Evolutionary conservation across 176 grass and related monocot species (phyloP), one percentile per base, ranked within the genome.

Genomic region (Avena eriantha): DNA sequence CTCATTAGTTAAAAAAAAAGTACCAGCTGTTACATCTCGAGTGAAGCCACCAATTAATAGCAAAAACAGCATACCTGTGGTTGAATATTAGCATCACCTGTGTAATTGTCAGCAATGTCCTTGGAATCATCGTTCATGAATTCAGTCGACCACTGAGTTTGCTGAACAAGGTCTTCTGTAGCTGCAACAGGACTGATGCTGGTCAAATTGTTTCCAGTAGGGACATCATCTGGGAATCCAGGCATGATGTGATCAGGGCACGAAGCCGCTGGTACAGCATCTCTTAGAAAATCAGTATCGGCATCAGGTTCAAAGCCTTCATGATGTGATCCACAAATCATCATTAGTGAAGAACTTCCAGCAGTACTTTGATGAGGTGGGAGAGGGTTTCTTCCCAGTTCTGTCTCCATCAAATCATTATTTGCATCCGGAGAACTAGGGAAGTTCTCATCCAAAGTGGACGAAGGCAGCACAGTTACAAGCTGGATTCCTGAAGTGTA

Each of bases 81-180:
- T 35, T 51, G 88, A 69, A 61, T 68, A 81, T 86, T 80, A 65
- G 59, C 34, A 17, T 41, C 45, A 70, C 61, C 61, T 66, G 67
- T 23, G 56, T 29, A 29, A 29, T 80, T 84, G 69, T 88, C 92
- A 85, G 55, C 79, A 45, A 86, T 64, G 5, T 91, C 89, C 69
- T 80, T 83, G 83, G 79, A 93, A 55, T 88, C 86, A 49, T 79
- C 76, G 70, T 80, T 88, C 79, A 93, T 89, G 21, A 93, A 83
- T 48, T 88, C 83, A 7, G 80, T 91, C 89, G 86, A 88, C 92
- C 92, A 93, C 86, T 93, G 89, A 49, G 60, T 86, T 81, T 88
- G 86, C 75, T 91, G 88, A 31, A 68, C 81, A 41, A 91, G 77
- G 49, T 93, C 88, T 71, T 88, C 88, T 50, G 89, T 76, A 69